A percentile compares a stretch with the other conserved stretches of the same genome.
Conservation (phyloP, 2,329 filamentous ascomycete species). For the Neonectria hederae region DNA sequence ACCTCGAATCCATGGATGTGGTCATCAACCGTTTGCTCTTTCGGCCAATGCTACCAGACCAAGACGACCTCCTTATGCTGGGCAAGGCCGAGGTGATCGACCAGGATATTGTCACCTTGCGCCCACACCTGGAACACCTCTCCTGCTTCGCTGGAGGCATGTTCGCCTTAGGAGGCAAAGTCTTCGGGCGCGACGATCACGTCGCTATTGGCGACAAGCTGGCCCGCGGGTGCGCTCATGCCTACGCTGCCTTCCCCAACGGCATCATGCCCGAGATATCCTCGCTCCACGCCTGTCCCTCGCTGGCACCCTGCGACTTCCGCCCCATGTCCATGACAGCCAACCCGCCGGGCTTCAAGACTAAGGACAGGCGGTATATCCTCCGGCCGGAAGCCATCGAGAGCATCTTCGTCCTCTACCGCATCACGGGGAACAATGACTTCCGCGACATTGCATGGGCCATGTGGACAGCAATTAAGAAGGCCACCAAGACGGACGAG, state of each 20-base stretch:
- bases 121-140: constrained; percentile 61
- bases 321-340: constrained; percentile 10
- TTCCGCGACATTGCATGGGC: constrained; percentile 76
- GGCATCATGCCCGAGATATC: constrained; percentile 72
- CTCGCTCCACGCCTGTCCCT: constrained; percentile 54
- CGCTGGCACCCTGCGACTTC: constrained; percentile 38
- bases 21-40: constrained; percentile 71
- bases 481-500: constrained; percentile 66
- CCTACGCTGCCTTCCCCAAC: constrained; percentile 64
- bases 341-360: constrained; percentile 30
- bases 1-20: constrained; percentile 60
- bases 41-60: constrained; percentile 68
- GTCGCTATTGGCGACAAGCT: constrained; percentile 66
- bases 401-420: constrained; percentile 81
- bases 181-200: constrained; percentile 62
- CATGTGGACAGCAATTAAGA: constrained; percentile 74
- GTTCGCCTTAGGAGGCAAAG: constrained; percentile 68
- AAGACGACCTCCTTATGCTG: constrained; percentile 69
- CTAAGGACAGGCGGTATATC: constrained; percentile 29
- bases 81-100: constrained; percentile 55
- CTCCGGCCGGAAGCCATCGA: constrained; percentile 71
- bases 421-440: constrained; percentile 72
- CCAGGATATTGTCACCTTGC: constrained; percentile 39
- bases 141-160: constrained; percentile 73
- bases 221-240: constrained; percentile 70